Evolutionary conservation across 2,329 filamentous ascomycete genomes (phyloP), one percentile per base, ranked within the genome.

Genomic region (Teratosphaeria nubilosa): DNA sequence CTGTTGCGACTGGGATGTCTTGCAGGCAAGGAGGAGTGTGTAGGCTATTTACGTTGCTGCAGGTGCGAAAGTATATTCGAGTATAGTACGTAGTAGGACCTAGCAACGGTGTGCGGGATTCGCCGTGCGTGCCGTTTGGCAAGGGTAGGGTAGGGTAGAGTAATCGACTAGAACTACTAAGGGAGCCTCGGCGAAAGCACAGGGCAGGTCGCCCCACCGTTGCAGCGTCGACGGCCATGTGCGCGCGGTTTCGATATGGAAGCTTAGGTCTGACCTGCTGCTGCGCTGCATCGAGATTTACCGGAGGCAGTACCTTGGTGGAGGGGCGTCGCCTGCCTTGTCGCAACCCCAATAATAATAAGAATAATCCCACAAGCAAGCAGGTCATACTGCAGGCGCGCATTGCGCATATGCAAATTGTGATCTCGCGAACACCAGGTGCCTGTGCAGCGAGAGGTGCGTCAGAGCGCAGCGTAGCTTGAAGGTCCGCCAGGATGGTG

Each of bases 401-500:
- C 54, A 25, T 48, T 55, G 41, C 31, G 41, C 32, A 48, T 54
- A 13, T 51, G 25, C 52, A 25, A 34, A 20, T 54, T 51, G 56
- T 59, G 55, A 37, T 50, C 27, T 34, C 9, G 37, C 51, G 34
- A 31, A 57, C 63, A 56, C 60, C 62, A 58, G 55, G 56, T 54
- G 52, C 58, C 57, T 56, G 54, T 52, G 50, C 56, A 4, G 24
- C 25, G 11, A 32, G 25, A n/a, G 25, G 45, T 37, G 24, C 48
- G 51, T 53, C 56, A 52, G 34, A 34, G 51, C 56, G 41, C 41
- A 48, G 41, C n/a, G n/a, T 48, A 22, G 20, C 41, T 48, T 48
- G 41, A 20, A 48, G 41, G n/a, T 20, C 59, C 65, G 64, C 55
- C 60, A 62, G 61, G 59, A 66, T 68, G 66, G 65, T 55, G 24